Conservation (phyloP, 176 grass and related monocot genomes). For the Ensete ventricosum region DNA sequence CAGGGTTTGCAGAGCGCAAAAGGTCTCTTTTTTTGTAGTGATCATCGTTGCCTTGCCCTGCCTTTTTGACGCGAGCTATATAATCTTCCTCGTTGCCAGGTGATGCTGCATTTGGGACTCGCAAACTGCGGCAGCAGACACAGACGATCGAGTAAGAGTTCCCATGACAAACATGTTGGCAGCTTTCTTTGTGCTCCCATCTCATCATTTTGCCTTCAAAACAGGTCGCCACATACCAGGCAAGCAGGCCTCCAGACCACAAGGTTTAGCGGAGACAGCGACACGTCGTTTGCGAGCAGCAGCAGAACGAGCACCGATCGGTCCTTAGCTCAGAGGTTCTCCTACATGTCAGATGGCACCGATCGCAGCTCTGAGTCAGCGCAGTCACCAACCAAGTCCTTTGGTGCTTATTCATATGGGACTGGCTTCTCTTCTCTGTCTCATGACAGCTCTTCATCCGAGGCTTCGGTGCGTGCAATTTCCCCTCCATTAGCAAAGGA, state of each 20-base stretch:
- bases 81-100: conserved; percentile 17
- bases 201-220: not conserved
- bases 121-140: conserved; percentile 2
- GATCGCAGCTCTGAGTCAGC: conserved; percentile 23
- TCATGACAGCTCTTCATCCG: not conserved
- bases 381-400: not conserved
- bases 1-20: not conserved
- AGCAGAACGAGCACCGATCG: conserved; percentile 16
- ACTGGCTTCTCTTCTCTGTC: not conserved
- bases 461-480: not conserved
- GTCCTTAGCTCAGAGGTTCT: conserved; percentile 2
- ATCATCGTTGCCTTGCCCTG: too few relatives aligned
- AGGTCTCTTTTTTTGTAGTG: too few relatives aligned
- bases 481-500: too few relatives aligned
- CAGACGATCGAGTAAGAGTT: conserved; percentile 7
- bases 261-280: conserved; percentile 16
- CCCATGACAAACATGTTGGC: too few relatives aligned
- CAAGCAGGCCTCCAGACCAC: not conserved
- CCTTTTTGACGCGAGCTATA: conserved; percentile 3
- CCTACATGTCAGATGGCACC: not conserved
- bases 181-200: not conserved
- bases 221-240: not conserved
- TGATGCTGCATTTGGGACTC: conserved; percentile 22
- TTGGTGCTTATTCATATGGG: not conserved
- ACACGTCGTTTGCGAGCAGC: conserved; percentile 30